Evolutionary conservation across 257 asterid species (phyloP), one percentile per base, ranked within the genome.

Genomic region (Przewalskia tangutica): DNA sequence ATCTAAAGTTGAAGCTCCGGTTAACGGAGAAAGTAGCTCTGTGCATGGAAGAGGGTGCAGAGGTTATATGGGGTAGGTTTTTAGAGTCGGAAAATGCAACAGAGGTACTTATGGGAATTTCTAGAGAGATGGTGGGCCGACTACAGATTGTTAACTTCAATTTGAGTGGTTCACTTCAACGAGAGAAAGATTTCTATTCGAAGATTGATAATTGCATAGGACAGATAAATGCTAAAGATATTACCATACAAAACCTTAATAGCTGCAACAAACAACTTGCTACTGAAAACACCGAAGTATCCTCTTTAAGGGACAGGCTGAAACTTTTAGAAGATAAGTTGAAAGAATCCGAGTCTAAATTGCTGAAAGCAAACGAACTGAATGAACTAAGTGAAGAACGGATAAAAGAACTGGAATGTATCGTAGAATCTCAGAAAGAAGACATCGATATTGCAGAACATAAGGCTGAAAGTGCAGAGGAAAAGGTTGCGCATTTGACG

Each of bases 21-120:
- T 86, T 94, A 75, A 89, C 89, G 9, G 97, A 92, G 77, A 94
- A 92, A 89, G 95, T 95, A 40, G 93, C 98, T 11, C 76, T 84
- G 50, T 82, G 87, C 87, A 92, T 92, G 98, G 98, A 95, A 86
- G 98, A 92, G 91, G 97, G 95, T 10, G 98, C 97, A 2, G 98
- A 94, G 88, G 97, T 87, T 68, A 89, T 91, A 38, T 94, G 96
- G 97, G 92, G 94, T 42, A 85, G 96, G 84, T 95, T 94, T 87
- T 86, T 94, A 44, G 98, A 94, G 90, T 92, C 97, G 0, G 99
- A 94, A 79, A 92, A 90, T 77, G 71, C 88, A 63, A 92, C 95
- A 0, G 98, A 90, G 89, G 87, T 95, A 20, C 89, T 93, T 6
- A 88, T 88, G 97, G 97, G 92, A 77, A 91, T 92, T 73, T 91